Conservation (phyloP, 2,329 filamentous ascomycete genomes). For the Neoarthrinium moseri region DNA sequence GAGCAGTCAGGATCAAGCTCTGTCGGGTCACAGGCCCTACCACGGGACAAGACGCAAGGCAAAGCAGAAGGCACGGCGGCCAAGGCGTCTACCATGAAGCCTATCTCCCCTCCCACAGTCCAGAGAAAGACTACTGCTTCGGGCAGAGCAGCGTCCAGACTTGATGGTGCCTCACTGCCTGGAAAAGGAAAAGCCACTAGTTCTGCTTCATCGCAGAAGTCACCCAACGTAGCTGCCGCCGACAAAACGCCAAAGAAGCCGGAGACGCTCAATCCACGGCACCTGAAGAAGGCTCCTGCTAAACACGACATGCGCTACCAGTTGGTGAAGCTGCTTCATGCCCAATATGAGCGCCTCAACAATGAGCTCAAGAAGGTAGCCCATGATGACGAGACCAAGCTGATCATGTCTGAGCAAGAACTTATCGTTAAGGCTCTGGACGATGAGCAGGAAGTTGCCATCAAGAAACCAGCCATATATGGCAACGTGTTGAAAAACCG, state of each 20-base stretch:
- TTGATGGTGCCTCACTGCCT: too few species aligned
- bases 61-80: background rate
- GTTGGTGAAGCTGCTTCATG: constrained; percentile 63
- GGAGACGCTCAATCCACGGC: constrained; percentile 66
- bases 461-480: constrained; percentile 69
- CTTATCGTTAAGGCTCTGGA: constrained; percentile 70
- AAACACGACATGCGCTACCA: constrained; percentile 54
- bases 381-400: constrained; percentile 45
- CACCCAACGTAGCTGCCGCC: constrained; percentile 4
- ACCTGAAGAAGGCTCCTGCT: constrained; percentile 58
- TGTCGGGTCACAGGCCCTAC: background rate
- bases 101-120: constrained; percentile 8
- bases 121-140: too few species aligned
- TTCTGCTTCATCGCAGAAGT: constrained; percentile 1
- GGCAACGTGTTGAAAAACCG: constrained; percentile 80
- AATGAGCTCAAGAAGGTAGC: constrained; percentile 53
- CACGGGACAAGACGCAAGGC: background rate
- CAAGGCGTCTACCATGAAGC: background rate
- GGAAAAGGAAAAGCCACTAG: background rate
- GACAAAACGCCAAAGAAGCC: constrained; percentile 27
- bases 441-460: constrained; percentile 75
- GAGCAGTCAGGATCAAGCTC: background rate
- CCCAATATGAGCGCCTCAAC: constrained; percentile 67
- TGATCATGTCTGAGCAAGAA: constrained; percentile 62
- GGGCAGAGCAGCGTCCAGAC: too few species aligned